Percentiles rank a stretch among this genome's conserved stretches.
These are phyloP conservation scores for Arthromyces matolae DNA, from an alignment of 768 basidiomycete genomes.

Conservation along the genomic window DNA sequence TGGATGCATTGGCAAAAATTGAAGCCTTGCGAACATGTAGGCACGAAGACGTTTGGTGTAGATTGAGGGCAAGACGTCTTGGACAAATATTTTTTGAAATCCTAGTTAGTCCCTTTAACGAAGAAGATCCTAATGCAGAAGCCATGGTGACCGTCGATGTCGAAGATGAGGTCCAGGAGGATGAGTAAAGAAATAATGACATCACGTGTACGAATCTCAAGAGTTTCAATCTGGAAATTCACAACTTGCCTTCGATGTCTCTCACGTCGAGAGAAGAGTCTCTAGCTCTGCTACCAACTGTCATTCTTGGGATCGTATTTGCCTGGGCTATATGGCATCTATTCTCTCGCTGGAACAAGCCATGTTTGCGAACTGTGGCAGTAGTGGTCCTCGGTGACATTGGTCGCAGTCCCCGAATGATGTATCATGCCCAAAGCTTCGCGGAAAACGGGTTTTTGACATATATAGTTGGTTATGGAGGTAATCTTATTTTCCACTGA, in stretches of 20 bases:
- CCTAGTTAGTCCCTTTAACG: slow-evolving; percentile 11
- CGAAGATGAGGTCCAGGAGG: neutral
- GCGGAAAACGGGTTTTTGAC: slow-evolving; percentile 75
- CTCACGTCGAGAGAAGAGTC: slow-evolving; percentile 7
- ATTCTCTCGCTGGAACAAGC: slow-evolving; percentile 34
- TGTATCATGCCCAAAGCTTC: slow-evolving; percentile 97
- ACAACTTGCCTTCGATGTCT: neutral
- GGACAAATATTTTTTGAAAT: slow-evolving; percentile 5
- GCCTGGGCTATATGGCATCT: slow-evolving; percentile 29
- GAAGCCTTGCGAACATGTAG: slow-evolving; percentile 20
- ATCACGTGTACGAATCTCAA: slow-evolving; percentile 14
- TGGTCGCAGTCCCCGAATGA: slow-evolving; percentile 94
- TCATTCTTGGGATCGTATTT: slow-evolving; percentile 11
- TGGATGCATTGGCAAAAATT: slow-evolving; percentile 21
- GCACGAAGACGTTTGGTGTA: slow-evolving; percentile 5
- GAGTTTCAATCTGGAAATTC: neutral
- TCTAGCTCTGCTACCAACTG: slow-evolving; percentile 7
- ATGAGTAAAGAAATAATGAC: slow-evolving; percentile 16
- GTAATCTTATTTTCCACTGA: slow-evolving; percentile 32
- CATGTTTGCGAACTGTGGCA: slow-evolving; percentile 66
- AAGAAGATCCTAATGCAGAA: slow-evolving; percentile 14
- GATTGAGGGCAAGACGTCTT: neutral
- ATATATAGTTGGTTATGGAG: slow-evolving; percentile 80
- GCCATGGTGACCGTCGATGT: slow-evolving; percentile 7
- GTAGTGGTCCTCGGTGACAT: slow-evolving; percentile 94